Conservation (phyloP, 768 basidiomycete genomes). For the Aureoboletus auriporus region DNA sequence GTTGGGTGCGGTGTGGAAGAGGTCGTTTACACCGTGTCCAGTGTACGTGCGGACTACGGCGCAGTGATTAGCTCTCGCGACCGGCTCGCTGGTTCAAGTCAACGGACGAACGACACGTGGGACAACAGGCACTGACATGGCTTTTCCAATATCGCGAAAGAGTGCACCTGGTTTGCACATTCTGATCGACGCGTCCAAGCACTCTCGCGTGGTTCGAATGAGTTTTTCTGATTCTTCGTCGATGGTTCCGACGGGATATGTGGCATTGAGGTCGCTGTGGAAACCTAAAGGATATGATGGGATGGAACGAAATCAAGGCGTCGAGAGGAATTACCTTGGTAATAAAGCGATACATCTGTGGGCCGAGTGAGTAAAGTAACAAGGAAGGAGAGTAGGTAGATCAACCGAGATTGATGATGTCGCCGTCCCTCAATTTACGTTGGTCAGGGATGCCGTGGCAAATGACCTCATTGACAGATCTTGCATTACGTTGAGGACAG, state of each 20-base stretch:
- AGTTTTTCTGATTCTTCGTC: constrained; percentile 82
- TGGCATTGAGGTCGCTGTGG: constrained; percentile 91
- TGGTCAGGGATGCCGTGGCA: constrained; percentile 97
- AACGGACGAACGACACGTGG: constrained; percentile 13
- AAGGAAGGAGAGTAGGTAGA: constrained; percentile 9
- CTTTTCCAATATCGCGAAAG: constrained; percentile 84
- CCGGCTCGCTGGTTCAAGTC: constrained; percentile 59
- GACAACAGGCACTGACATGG: constrained; percentile 54
- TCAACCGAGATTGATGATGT: constrained; percentile 92
- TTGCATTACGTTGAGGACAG: constrained; percentile 24
- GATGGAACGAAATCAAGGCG: background rate
- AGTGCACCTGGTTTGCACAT: constrained; percentile 91
- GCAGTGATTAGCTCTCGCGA: constrained; percentile 80
- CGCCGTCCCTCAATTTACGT: constrained; percentile 80
- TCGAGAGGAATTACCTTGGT: constrained; percentile 51
- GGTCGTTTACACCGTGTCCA: constrained; percentile 83
- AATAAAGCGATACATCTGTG: constrained; percentile 75
- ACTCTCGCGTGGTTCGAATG: constrained; percentile 77
- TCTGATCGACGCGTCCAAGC: constrained; percentile 85
- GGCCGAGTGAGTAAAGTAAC: constrained; percentile 14
- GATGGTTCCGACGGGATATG: constrained; percentile 84
- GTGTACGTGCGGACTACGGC: constrained; percentile 90
- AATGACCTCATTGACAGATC: constrained; percentile 92
- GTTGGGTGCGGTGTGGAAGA: constrained; percentile 85
- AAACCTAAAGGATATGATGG: constrained; percentile 48